Conservation (phyloP, 2,329 filamentous ascomycete genomes). For the Scytalidium sp. region DNA sequence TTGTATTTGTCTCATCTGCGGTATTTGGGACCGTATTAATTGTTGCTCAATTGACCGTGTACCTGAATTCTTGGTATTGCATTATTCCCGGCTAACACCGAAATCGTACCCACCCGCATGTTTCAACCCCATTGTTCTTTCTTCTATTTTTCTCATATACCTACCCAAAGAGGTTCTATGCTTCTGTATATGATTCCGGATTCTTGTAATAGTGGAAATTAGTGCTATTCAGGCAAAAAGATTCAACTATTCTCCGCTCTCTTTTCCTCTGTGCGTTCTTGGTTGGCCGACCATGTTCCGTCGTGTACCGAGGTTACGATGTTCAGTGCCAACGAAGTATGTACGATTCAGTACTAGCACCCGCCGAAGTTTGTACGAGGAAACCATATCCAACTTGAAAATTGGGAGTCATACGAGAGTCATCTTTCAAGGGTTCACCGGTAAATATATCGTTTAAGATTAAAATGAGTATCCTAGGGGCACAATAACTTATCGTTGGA, state of each 20-base stretch:
- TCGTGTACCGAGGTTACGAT: conserved; percentile 7
- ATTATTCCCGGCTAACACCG: background rate
- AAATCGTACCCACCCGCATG: background rate
- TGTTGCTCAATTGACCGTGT: background rate
- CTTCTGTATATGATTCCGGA: no score
- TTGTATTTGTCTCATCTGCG: no score
- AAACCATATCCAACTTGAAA: conserved; percentile 63
- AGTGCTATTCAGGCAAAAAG: no score
- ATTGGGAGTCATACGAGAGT: conserved; percentile 65
- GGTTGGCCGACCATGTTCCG: conserved; percentile 3
- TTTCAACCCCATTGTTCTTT: background rate
- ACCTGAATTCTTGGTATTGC: no score
- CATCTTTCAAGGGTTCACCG: conserved; percentile 70
- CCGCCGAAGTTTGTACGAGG: conserved; percentile 29
- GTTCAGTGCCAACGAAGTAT: background rate
- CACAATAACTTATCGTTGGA: background rate
- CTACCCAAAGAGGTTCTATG: no score
- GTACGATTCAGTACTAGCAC: conserved; percentile 15
- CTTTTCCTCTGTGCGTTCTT: background rate
- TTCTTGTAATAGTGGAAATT: no score
- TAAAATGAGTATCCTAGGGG: background rate
- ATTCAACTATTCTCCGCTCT: no score
- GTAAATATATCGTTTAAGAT: conserved; percentile 26
- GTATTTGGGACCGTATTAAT: no score
- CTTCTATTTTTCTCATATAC: background rate